Base-by-base conservation (phyloP, 768 basidiomycete genomes). In the Butyriboletus loyo region DNA sequence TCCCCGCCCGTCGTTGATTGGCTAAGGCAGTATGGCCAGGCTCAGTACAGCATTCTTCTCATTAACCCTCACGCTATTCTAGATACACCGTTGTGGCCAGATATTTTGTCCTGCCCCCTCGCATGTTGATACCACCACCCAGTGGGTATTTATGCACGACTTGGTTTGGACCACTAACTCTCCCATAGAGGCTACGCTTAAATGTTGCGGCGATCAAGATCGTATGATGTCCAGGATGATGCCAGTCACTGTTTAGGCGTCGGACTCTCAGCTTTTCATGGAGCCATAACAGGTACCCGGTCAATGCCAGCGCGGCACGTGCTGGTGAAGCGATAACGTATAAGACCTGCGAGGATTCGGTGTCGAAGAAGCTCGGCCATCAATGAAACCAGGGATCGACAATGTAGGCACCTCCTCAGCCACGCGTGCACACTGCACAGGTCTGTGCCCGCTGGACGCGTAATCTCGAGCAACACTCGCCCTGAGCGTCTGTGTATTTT, bases 241-340 rank as follows among this genome's bases (percentile, higher is more conserved):
- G 31, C 19, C 47, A 30, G 11, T 38, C 37, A 36, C 17, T 17
- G 11, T n/a, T 22, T 37, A 36, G 19, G 13, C 14, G n/a, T 31
- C 19, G 28, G 28, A 19, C n/a, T 30, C 28, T 30, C 40, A n/a
- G 41, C 24, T 15, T 13, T 25, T n/a, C 35, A 31, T 22, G 22
- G 13, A 5, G 35, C 27, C 39, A 22, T 43, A 22, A 17, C 50
- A 52, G n/a, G 44, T 32, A 40, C 19, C 46, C 28, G 24, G 32
- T 46, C 48, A 30, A 21, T 54, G 27, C 24, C 47, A 34, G 21
- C 11, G 27, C 27, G 22, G 10, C 47, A 48, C 53, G 58, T 55
- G 53, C 50, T n/a, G 25, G 15, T 32, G 35, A 64, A 51, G 43
- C 52, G 53, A 65, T 65, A 50, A 63, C 59, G 55, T 58, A 59